Percentiles rank a stretch among this genome's conserved stretches.
These are phyloP conservation scores for Arabidopsis lyrata DNA, from an alignment of 441 rosid species.

Conservation along the genomic window DNA sequence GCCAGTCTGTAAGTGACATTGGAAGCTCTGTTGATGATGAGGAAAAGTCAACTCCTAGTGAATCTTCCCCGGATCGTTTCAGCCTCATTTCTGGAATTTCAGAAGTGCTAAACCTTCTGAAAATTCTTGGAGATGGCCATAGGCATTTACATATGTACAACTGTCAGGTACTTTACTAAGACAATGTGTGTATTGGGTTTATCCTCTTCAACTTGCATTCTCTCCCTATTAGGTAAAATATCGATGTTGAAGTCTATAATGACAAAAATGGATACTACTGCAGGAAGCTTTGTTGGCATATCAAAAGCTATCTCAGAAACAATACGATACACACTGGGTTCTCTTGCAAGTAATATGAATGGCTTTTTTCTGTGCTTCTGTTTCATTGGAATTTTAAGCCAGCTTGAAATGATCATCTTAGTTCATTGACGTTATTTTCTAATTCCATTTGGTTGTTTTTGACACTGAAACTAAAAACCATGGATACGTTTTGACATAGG, in stretches of 20 bases:
- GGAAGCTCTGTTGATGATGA: slow-evolving; percentile 52
- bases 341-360: slow-evolving; percentile 53
- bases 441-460: background rate
- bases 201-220: slow-evolving; percentile 11
- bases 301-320: slow-evolving; percentile 57
- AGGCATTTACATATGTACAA: slow-evolving; percentile 56
- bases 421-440: slow-evolving; percentile 3
- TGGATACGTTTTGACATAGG: slow-evolving; percentile 52
- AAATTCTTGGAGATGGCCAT: slow-evolving; percentile 59
- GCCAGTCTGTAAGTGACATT: slow-evolving; percentile 45
- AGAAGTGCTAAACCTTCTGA: slow-evolving; percentile 57
- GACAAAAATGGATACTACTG: slow-evolving; percentile 32
- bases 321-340: slow-evolving; percentile 65
- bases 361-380: background rate
- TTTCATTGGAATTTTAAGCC: background rate
- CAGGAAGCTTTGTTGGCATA: slow-evolving; percentile 61
- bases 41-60: slow-evolving; percentile 40
- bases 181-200: slow-evolving; percentile 11
- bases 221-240: slow-evolving; percentile 14
- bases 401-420: slow-evolving; percentile 14
- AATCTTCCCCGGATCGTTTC: slow-evolving; percentile 39
- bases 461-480: slow-evolving; percentile 17
- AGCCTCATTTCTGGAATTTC: slow-evolving; percentile 49
- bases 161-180: slow-evolving; percentile 53
- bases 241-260: slow-evolving; percentile 10